These are phyloP conservation scores for Mesembryanthemum crystallinum DNA, from an alignment of 148 eudicot species.

Conservation along the genomic window DNA sequence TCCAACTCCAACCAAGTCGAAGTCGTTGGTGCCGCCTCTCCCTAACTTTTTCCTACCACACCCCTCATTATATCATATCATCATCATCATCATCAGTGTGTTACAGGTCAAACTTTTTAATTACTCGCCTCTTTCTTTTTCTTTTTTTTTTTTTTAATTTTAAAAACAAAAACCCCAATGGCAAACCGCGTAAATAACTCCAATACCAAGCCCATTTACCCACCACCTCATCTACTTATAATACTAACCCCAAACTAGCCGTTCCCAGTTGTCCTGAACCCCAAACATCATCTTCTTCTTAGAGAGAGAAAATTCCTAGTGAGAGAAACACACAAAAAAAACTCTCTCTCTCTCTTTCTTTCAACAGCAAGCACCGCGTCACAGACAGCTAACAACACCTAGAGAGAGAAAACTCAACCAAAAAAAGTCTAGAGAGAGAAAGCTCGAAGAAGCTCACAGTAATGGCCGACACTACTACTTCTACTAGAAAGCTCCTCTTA, in stretches of 20 bases:
- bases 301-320: conserved; percentile 14
- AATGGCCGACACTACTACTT: conserved; percentile 14
- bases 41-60: not conserved
- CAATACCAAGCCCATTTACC: not conserved
- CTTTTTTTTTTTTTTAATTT: not conserved
- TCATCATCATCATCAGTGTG: not conserved
- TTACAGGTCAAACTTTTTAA: conserved; percentile 8
- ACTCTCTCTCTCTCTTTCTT: too few relatives aligned
- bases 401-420: not conserved
- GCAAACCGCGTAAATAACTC: conserved; percentile 25
- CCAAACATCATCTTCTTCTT: not conserved
- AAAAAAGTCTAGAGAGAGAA: not conserved
- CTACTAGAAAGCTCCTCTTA: conserved; percentile 5
- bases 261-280: conserved; percentile 21
- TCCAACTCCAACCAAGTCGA: too few relatives aligned
- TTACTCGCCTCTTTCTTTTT: not conserved
- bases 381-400: too few relatives aligned
- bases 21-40: conserved; percentile 7
- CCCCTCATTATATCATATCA: not conserved
- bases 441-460: not conserved
- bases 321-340: not conserved
- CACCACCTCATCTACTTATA: conserved; percentile 7
- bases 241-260: conserved; percentile 19
- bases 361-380: too few relatives aligned
- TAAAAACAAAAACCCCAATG: conserved; percentile 13